Base-by-base conservation (phyloP, 805 yeast genomes). In the Yamadazyma nakazawae region DNA sequence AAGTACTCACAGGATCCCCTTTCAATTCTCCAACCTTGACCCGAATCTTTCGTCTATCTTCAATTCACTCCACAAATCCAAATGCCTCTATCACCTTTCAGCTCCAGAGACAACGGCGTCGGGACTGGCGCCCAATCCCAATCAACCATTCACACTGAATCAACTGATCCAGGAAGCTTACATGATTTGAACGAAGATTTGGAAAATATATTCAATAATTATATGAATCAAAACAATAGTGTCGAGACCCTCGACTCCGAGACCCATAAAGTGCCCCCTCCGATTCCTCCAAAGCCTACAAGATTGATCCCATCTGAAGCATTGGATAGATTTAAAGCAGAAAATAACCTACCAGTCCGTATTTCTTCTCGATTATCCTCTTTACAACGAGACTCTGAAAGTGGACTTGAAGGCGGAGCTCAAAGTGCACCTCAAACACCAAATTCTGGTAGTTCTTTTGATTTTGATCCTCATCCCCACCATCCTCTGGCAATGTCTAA, bases 341-440 rank as follows among this genome's bases (percentile, higher is more conserved):
- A 37, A 8, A 19, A 34, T 11, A 42, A 50, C 17, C 40, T 50
- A 5, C 56, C 53, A 6, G 50, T 59, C 4, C 66, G 61, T 42
- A 53, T 62, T 30, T 57, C 66, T 14, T 60, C 66, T 0, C 44
- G 64, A 31, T 42, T 63, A 25, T 57, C 62, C 14, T 56, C 63
- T 9, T 36, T 61, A 17, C 54, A 49, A 25, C 55, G 54, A 19
- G 54, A 49, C 11, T 50, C 49, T 34, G 51, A 46, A 8, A 43
- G 47, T 13, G 32, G 50, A 46, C 9, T 48, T 34, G 51, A 46
- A 8, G 44, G 47, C 11, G 32, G 50, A 46, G 6, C 47, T 9
- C 56, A 56, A 43, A 55, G 67, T 52, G 67, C 62, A 4, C 70
- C 68, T 0, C 60, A 54, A 34, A 62, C 69, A 2, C 73, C 72